A percentile compares a stretch with the other conserved stretches of the same genome.
phyloP scores from a whole-genome alignment of 2,329 filamentous ascomycete species.

The Bipolaris cookei region DNA sequence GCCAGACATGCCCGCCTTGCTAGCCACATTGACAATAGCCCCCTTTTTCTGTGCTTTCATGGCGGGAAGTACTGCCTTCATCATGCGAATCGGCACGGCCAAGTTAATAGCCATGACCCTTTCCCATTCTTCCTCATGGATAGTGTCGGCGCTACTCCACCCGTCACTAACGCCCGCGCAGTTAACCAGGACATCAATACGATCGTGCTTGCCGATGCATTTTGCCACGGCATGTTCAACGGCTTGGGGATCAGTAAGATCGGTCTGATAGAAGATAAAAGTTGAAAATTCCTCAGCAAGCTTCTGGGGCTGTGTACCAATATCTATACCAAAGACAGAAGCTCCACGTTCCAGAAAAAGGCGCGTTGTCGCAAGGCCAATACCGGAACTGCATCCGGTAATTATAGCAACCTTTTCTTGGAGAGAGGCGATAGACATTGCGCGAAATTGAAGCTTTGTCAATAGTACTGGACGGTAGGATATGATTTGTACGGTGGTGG shows the following conservation, averaged over 20 bases:
- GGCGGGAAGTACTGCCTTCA: slow-evolving; percentile 52
- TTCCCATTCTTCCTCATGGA: slow-evolving; percentile 51
- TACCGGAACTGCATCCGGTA: slow-evolving; percentile 41
- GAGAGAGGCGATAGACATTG: slow-evolving; percentile 30
- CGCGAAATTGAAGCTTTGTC: neutral
- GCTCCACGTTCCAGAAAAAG: slow-evolving; percentile 35
- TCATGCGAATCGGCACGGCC: slow-evolving; percentile 54
- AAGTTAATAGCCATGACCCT: slow-evolving; percentile 52
- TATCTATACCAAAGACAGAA: slow-evolving; percentile 39
- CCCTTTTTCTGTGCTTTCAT: slow-evolving; percentile 52
- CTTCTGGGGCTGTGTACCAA: slow-evolving; percentile 27
- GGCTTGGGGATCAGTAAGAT: slow-evolving; percentile 29
- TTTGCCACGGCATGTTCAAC: slow-evolving; percentile 32
- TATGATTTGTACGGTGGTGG: neutral
- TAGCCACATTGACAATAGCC: slow-evolving; percentile 52
- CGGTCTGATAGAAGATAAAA: slow-evolving; percentile 35
- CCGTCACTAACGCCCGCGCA: slow-evolving; percentile 55
- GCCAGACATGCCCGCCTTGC: slow-evolving; percentile 43
- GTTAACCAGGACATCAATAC: slow-evolving; percentile 54
- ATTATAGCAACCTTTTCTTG: slow-evolving; percentile 37
- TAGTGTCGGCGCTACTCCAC: slow-evolving; percentile 50
- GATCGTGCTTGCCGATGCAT: slow-evolving; percentile 31
- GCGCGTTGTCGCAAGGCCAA: slow-evolving; percentile 37
- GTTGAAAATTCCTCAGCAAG: slow-evolving; percentile 22
- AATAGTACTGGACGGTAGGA: too few relatives aligned